Percentiles rank a stretch among this genome's conserved stretches.
Conservation (phyloP, 2,329 filamentous ascomycete genomes). For the Saccharata proteae region DNA sequence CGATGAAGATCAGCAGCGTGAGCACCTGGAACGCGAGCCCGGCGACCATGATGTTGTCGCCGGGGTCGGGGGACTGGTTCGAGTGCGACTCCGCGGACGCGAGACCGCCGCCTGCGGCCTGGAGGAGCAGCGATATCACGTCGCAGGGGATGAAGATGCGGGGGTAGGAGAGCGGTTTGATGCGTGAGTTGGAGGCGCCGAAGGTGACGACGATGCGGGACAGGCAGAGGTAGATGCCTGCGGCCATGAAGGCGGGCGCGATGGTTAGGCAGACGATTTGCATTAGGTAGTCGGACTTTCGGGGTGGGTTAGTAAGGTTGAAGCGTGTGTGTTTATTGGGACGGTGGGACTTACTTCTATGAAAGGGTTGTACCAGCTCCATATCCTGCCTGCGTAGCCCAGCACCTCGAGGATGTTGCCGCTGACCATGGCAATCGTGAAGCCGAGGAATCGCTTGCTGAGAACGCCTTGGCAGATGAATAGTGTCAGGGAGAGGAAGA, state of each 20-base stretch:
- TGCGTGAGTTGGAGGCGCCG: conserved; percentile 27
- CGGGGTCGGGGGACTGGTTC: conserved; percentile 20
- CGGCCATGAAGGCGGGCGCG: conserved; percentile 45
- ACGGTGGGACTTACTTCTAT: conserved; percentile 18
- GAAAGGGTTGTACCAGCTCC: conserved; percentile 48
- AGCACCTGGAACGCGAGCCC: conserved; percentile 33
- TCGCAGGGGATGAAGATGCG: conserved; percentile 41
- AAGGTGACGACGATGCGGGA: conserved; percentile 29
- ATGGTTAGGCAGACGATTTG: conserved; percentile 53
- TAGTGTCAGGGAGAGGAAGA: conserved; percentile 27
- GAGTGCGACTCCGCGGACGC: conserved; percentile 23
- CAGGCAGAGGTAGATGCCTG: conserved; percentile 55
- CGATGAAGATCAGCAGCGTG: conserved; percentile 31
- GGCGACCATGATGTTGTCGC: conserved; percentile 34
- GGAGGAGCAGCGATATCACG: conserved; percentile 31
- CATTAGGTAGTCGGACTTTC: conserved; percentile 49
- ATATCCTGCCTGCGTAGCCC: conserved; percentile 50
- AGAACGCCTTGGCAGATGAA: conserved; percentile 26
- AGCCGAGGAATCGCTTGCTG: conserved; percentile 28
- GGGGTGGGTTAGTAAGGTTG: conserved; percentile 1
- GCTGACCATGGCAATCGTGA: conserved; percentile 38
- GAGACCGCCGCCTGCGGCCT: conserved; percentile 33
- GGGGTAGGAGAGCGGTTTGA: conserved; percentile 34
- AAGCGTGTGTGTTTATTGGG: not conserved
- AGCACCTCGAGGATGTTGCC: conserved; percentile 48